phyloP scores from a whole-genome alignment of 78 protist species.

The Dictyostelium intermedium region DNA sequence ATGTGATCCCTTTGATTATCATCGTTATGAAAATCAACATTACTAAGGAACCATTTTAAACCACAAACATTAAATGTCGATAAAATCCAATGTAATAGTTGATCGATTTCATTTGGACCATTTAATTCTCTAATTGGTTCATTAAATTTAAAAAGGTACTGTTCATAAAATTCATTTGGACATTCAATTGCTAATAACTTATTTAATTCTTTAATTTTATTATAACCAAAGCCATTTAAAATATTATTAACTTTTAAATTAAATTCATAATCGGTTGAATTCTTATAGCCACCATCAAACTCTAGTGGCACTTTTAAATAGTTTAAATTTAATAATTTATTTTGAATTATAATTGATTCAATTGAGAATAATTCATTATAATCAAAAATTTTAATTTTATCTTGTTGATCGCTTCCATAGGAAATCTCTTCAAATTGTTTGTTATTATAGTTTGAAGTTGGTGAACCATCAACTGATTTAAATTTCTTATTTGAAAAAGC shows the following conservation, averaged over 20 bases:
- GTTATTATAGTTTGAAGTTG: neutral
- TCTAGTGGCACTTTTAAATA: neutral
- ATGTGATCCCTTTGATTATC: neutral
- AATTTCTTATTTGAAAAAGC: neutral
- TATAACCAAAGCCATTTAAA: neutral
- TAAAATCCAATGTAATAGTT: neutral
- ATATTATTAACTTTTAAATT: neutral
- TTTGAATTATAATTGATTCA: neutral
- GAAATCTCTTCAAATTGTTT: too few relatives aligned
- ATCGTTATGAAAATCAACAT: neutral
- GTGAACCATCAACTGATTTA: neutral
- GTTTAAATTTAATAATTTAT: neutral
- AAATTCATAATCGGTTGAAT: neutral
- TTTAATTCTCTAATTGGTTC: neutral
- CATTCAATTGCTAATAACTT: neutral
- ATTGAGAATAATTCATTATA: neutral
- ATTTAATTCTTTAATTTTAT: neutral
- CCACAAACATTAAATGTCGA: neutral
- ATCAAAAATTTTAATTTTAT: neutral
- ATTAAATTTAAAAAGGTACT: neutral
- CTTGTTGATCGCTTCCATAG: too few relatives aligned
- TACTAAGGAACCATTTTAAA: neutral
- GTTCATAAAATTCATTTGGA: neutral
- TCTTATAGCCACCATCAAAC: neutral
- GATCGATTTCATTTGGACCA: neutral